Evolutionary conservation across 371 early-diverging fungal species (phyloP).

Genomic region (Mucor piriformis): DNA sequence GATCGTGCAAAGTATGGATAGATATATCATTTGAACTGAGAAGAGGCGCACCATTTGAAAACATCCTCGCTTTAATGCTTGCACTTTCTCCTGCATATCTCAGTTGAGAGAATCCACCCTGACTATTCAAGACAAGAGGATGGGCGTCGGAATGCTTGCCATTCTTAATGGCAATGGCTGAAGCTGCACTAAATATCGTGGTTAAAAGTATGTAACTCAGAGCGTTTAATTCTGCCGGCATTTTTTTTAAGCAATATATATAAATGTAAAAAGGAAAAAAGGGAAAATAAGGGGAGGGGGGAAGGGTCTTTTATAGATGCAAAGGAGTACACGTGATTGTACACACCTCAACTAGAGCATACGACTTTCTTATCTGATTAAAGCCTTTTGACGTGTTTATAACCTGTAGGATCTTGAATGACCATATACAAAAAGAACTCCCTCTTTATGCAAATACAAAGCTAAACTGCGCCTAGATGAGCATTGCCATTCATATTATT

Average conservation of each 20-base stretch:
- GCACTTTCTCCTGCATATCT: slow-evolving; percentile 63
- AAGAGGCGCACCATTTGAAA: slow-evolving; percentile 46
- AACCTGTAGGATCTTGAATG: too few relatives aligned
- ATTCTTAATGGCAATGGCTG: slow-evolving; percentile 31
- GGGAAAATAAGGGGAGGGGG: not conserved
- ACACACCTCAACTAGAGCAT: too few relatives aligned
- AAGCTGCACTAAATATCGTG: slow-evolving; percentile 19
- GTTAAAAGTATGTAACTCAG: slow-evolving; percentile 21
- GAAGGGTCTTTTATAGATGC: too few relatives aligned
- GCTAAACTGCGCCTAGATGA: too few relatives aligned
- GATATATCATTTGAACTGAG: slow-evolving; percentile 17
- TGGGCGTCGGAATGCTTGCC: slow-evolving; percentile 68
- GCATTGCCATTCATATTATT: too few relatives aligned
- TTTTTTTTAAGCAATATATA: not conserved
- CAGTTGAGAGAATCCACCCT: slow-evolving; percentile 49
- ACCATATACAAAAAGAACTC: too few relatives aligned
- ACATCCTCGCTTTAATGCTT: slow-evolving; percentile 57
- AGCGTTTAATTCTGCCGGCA: slow-evolving; percentile 19
- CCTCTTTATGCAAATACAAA: too few relatives aligned
- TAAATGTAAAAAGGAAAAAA: not conserved
- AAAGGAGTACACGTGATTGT: too few relatives aligned
- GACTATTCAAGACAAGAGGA: slow-evolving; percentile 64
- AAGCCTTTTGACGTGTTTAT: too few relatives aligned
- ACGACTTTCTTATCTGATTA: too few relatives aligned
- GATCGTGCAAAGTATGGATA: slow-evolving; percentile 37